Percentiles rank a stretch among this genome's conserved stretches.
Evolutionary conservation across 1,139 yeast species (phyloP).

Genomic region (Pichia norvegensis): DNA sequence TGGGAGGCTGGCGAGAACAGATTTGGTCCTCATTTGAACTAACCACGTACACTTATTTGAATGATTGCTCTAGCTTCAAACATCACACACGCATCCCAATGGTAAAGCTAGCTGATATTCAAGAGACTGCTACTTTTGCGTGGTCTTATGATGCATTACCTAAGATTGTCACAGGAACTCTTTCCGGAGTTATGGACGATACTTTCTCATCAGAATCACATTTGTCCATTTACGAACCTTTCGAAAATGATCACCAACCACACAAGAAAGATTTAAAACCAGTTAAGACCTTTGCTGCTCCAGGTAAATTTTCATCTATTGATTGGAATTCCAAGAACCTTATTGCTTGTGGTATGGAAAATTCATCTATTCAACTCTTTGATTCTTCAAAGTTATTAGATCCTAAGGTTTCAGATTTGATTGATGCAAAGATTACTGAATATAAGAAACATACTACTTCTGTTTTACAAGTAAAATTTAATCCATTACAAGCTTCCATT

Average conservation of each 20-base stretch:
- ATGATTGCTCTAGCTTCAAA: no score
- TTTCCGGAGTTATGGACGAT: conserved; percentile 90
- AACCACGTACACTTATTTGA: neutral
- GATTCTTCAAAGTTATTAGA: conserved; percentile 42
- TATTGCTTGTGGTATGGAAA: conserved; percentile 86
- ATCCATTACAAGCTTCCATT: conserved; percentile 62
- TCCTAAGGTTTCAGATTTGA: conserved; percentile 25
- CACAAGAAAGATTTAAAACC: conserved; percentile 29
- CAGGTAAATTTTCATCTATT: conserved; percentile 63
- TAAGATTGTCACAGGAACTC: conserved; percentile 78
- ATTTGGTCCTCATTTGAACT: neutral
- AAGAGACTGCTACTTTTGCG: conserved; percentile 86
- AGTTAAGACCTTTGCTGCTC: conserved; percentile 44
- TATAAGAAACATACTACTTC: conserved; percentile 62
- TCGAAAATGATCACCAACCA: conserved; percentile 22
- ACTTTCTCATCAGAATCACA: conserved; percentile 72
- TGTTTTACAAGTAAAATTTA: conserved; percentile 69
- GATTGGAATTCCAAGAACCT: conserved; percentile 77
- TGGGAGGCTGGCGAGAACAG: neutral
- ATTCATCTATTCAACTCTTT: conserved; percentile 76
- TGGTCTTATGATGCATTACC: conserved; percentile 83
- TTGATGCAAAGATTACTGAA: conserved; percentile 39
- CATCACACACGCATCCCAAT: conserved; percentile 27
- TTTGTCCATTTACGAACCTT: conserved; percentile 71
- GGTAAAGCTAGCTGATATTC: conserved; percentile 82